Conservation (phyloP, 345 rosid genomes). For the Turritis glabra region DNA sequence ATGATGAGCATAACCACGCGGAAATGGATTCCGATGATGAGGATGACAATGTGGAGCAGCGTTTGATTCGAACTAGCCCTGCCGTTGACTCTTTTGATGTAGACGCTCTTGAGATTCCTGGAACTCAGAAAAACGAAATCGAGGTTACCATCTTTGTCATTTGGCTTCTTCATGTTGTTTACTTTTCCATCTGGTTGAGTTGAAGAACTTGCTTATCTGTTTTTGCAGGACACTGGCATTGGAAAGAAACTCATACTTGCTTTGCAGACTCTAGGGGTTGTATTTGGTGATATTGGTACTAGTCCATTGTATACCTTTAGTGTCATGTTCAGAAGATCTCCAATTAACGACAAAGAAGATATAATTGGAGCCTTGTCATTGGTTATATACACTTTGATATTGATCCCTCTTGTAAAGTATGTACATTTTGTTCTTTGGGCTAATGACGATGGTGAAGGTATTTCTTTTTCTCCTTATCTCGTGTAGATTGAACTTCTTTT, state of each 20-base stretch:
- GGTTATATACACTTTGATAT: constrained; percentile 79
- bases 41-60: constrained; percentile 65
- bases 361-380: constrained; percentile 92
- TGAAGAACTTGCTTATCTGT: not conserved
- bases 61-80: constrained; percentile 92
- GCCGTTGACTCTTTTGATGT: constrained; percentile 93
- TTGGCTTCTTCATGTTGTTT: not conserved
- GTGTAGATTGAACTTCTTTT: not conserved
- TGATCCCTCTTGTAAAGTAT: constrained; percentile 90
- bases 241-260: constrained; percentile 74
- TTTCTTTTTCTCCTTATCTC: constrained; percentile 8
- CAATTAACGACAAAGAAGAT: constrained; percentile 78
- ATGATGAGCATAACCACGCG: constrained; percentile 30
- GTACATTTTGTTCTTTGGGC: constrained; percentile 96
- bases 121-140: constrained; percentile 68
- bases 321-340: constrained; percentile 88
- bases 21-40: constrained; percentile 75
- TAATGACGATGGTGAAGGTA: constrained; percentile 99
- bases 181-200: not conserved
- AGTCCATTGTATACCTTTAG: constrained; percentile 93
- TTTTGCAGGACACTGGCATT: constrained; percentile 65
- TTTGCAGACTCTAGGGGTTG: constrained; percentile 93
- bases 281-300: constrained; percentile 98
- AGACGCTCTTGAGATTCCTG: constrained; percentile 92
- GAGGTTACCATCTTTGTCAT: constrained; percentile 49